phyloP scores from a whole-genome alignment of 768 basidiomycete genomes.

The Tremella yokohamensis region DNA sequence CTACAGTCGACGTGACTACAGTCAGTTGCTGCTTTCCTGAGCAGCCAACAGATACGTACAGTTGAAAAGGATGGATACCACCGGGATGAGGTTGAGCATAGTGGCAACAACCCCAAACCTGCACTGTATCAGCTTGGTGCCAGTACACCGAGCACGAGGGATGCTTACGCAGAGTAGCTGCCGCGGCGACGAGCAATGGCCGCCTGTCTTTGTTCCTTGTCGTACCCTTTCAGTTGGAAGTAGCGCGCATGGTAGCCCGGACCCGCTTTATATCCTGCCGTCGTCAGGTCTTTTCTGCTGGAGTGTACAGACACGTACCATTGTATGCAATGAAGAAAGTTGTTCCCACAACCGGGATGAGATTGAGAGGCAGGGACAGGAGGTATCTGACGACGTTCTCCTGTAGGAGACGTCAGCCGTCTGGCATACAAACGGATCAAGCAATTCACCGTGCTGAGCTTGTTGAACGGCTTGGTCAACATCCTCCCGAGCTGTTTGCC shows the following conservation, averaged over 20 bases:
- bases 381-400: constrained; percentile 59
- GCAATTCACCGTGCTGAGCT: constrained; percentile 41
- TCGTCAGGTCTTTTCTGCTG: not conserved
- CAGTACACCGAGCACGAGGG: not conserved
- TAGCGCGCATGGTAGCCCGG: constrained; percentile 64
- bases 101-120: constrained; percentile 64
- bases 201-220: constrained; percentile 53
- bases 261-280: constrained; percentile 52
- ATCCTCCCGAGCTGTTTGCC: constrained; percentile 57
- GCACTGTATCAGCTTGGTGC: not conserved
- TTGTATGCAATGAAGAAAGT: constrained; percentile 57
- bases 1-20: constrained; percentile 61
- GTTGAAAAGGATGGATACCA: constrained; percentile 61
- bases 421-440: constrained; percentile 17
- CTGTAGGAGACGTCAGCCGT: constrained; percentile 23
- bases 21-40: not conserved
- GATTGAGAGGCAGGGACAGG: constrained; percentile 64
- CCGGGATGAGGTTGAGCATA: constrained; percentile 61
- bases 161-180: constrained; percentile 64
- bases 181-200: constrained; percentile 58
- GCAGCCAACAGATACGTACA: constrained; percentile 30
- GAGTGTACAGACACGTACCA: constrained; percentile 14
- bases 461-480: constrained; percentile 53
- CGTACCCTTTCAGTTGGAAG: constrained; percentile 65
- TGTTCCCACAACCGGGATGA: constrained; percentile 65